Conservation (phyloP, 208 protist species). For the Wallacemonas sp. region DNA sequence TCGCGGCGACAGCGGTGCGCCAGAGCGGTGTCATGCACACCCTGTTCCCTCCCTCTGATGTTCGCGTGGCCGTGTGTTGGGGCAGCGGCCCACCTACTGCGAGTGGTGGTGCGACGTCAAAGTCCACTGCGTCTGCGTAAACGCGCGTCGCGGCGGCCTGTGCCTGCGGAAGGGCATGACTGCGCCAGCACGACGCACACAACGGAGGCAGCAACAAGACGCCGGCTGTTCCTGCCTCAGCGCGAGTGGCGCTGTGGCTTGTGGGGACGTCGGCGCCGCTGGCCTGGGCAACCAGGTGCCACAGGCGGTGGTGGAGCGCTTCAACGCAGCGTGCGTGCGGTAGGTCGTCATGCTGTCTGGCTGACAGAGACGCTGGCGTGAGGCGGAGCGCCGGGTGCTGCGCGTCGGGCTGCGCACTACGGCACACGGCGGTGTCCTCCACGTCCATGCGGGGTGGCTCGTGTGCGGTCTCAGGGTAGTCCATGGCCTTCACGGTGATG, state of each 20-base stretch:
- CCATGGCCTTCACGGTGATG: neutral
- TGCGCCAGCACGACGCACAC: slow-evolving; percentile 8
- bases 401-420: no score
- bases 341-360: no score
- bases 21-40: neutral
- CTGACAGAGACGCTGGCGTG: neutral
- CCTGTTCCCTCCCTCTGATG: neutral
- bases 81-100: no score
- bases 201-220: slow-evolving; percentile 1
- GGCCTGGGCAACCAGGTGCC: neutral
- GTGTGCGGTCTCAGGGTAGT: neutral
- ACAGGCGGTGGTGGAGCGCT: neutral
- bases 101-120: neutral
- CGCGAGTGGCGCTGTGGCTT: neutral
- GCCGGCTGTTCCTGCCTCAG: neutral
- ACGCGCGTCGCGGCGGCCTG: neutral
- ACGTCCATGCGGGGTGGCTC: neutral
- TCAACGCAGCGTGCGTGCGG: no score
- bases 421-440: no score
- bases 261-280: neutral
- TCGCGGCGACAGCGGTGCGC: neutral
- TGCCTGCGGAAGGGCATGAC: neutral
- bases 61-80: no score
- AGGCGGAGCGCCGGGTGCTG: no score
- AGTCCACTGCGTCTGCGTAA: slow-evolving; percentile 5